A percentile compares a stretch with the other conserved stretches of the same genome.
phyloP scores from a whole-genome alignment of 495 filamentous ascomycete genomes.

The Thermothielavioides terrestris region DNA sequence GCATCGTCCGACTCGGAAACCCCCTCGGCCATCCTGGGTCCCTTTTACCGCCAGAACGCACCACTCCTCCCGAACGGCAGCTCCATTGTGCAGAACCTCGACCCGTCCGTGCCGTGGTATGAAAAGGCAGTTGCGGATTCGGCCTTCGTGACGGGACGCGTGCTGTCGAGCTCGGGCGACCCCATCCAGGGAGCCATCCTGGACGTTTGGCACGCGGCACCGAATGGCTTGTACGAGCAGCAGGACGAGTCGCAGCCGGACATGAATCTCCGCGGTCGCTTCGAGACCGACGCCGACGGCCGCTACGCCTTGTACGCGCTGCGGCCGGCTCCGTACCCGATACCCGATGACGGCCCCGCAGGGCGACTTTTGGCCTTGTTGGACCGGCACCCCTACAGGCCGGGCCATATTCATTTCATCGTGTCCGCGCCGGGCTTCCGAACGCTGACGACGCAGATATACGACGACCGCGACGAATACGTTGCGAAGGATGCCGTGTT shows the following conservation, averaged over 20 bases:
- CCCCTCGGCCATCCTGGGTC: conserved; percentile 64
- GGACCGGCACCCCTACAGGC: conserved; percentile 62
- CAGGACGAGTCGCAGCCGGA: conserved; percentile 64
- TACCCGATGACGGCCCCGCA: conserved; percentile 57
- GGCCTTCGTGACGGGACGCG: conserved; percentile 54
- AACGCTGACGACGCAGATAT: conserved; percentile 63
- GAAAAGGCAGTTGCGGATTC: conserved; percentile 44
- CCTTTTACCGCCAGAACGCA: conserved; percentile 67
- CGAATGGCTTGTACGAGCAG: conserved; percentile 74
- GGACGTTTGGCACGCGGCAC: conserved; percentile 72
- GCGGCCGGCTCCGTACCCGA: conserved; percentile 62
- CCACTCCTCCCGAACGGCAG: conserved; percentile 54
- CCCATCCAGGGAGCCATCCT: conserved; percentile 55
- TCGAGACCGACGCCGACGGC: conserved; percentile 56
- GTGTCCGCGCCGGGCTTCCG: conserved; percentile 32
- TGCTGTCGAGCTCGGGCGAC: conserved; percentile 41
- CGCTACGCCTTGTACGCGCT: conserved; percentile 60
- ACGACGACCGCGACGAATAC: conserved; percentile 56
- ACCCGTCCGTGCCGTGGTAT: conserved; percentile 27
- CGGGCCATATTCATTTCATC: conserved; percentile 71
- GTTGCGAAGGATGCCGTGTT: conserved; percentile 62
- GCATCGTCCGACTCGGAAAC: conserved; percentile 45
- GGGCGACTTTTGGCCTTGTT: conserved; percentile 46
- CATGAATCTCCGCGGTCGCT: conserved; percentile 65
- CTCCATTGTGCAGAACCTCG: conserved; percentile 43